These are phyloP conservation scores for Paragyromitra xinjiangensis DNA, from an alignment of 495 filamentous ascomycete genomes.

Conservation along the genomic window DNA sequence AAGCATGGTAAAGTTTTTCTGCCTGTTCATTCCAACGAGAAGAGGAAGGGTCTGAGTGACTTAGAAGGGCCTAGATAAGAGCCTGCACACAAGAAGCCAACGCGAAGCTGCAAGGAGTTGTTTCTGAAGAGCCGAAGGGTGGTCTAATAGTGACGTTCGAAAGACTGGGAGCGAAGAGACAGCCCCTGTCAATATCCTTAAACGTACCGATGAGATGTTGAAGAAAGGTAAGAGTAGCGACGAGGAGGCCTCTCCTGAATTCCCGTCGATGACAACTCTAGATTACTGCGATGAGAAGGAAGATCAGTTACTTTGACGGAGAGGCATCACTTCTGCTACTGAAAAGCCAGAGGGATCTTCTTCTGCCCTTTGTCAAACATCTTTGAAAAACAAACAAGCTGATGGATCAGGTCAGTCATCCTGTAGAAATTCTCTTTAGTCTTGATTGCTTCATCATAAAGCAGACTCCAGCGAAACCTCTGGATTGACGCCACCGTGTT, in stretches of 20 bases:
- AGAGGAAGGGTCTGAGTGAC: too few relatives aligned
- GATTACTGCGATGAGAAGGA: background rate
- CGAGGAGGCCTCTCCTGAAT: slow-evolving; percentile 11
- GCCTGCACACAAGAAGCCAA: background rate
- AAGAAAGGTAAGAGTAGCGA: background rate
- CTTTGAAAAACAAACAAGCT: background rate
- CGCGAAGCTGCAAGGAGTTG: background rate
- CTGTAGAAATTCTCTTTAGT: background rate
- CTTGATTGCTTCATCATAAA: background rate
- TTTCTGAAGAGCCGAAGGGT: background rate
- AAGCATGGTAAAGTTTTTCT: background rate
- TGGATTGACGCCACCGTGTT: slow-evolving; percentile 1
- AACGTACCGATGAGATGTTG: background rate
- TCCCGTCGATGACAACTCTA: background rate
- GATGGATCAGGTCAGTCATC: background rate
- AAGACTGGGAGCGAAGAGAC: slow-evolving; percentile 8
- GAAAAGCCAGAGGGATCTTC: background rate
- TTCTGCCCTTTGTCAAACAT: background rate
- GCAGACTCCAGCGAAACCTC: background rate
- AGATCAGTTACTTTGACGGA: background rate
- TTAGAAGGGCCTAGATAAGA: background rate
- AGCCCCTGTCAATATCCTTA: background rate
- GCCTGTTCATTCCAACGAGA: background rate
- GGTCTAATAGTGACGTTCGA: background rate
- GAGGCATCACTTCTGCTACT: background rate